Conservation (phyloP, 108 stramenopile species). For the Nitzschia sp. region DNA sequence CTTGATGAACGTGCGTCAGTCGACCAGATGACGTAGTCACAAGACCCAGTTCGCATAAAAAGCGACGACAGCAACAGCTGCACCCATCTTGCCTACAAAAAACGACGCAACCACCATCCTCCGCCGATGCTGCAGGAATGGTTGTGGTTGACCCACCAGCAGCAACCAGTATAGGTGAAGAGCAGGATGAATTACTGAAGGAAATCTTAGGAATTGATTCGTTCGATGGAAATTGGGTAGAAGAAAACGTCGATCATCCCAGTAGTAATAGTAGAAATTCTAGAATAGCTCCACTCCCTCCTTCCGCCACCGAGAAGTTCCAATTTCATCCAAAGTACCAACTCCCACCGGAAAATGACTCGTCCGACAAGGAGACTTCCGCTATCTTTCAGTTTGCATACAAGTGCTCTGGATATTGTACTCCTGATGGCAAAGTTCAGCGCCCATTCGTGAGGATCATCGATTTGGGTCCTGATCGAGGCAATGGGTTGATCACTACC, state of each 20-base stretch:
- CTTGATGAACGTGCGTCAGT: too few relatives aligned
- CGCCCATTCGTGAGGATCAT: constrained; percentile 34
- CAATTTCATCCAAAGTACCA: too few relatives aligned
- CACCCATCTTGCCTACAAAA: too few relatives aligned
- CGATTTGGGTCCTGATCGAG: constrained; percentile 25
- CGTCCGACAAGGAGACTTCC: background rate
- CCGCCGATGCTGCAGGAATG: too few relatives aligned
- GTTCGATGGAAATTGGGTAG: constrained; percentile 10
- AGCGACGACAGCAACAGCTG: too few relatives aligned
- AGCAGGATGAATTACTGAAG: constrained; percentile 7
- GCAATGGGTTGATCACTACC: constrained; percentile 41
- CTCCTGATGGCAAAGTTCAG: constrained; percentile 1
- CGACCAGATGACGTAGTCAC: too few relatives aligned
- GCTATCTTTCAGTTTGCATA: constrained; percentile 23
- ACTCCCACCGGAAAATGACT: background rate
- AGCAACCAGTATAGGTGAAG: background rate
- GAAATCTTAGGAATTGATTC: constrained; percentile 14
- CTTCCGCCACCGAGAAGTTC: too few relatives aligned
- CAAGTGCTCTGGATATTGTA: constrained; percentile 10
- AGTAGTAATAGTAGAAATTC: too few relatives aligned
- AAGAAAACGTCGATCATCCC: background rate
- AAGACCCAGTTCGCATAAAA: too few relatives aligned
- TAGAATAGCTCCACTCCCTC: too few relatives aligned
- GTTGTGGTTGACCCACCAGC: too few relatives aligned
- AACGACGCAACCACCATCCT: too few relatives aligned